Base-by-base conservation (phyloP, 78 protist species). In the Cyanophora paradoxa region DNA sequence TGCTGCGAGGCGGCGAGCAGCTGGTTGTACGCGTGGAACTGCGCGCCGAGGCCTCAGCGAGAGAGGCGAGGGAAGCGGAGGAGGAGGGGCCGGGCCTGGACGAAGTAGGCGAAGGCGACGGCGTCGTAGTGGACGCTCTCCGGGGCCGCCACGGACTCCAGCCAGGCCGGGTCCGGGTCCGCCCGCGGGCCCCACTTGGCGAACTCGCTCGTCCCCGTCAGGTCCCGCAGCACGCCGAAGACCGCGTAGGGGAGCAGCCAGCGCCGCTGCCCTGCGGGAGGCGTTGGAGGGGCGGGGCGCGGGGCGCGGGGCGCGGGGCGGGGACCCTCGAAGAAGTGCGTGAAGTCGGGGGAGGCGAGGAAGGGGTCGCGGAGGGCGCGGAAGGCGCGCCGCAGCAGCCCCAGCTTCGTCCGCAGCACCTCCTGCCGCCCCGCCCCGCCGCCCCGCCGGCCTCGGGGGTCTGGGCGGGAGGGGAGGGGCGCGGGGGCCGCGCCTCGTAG, bases 231-330 rank as follows among this genome's bases (percentile, higher is more conserved):
- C 28, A 36, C 74, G 33, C 50, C 54, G 78, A 72, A 90, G 30
- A 76, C 44, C 22, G 91, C 86, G 66, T 90, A 87, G 37, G 86
- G 75, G 34, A 37, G 77, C 26, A 90, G 76, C 94, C 94, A 90
- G 57, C n/a, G n/a, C n/a, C n/a, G n/a, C n/a, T n/a, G n/a, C n/a
- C n/a, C n/a, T n/a, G n/a, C n/a, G n/a, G n/a, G n/a, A n/a, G n/a
- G n/a, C n/a, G n/a, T n/a, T n/a, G n/a, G n/a, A n/a, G n/a, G n/a
- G n/a, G n/a, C n/a, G n/a, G n/a, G n/a, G n/a, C n/a, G n/a, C n/a
- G n/a, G n/a, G n/a, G n/a, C n/a, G n/a, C n/a, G n/a, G n/a, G n/a
- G n/a, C n/a, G n/a, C n/a, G n/a, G n/a, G n/a, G n/a, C n/a, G n/a
- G n/a, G n/a, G n/a, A n/a, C n/a, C n/a, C n/a, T n/a, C n/a, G n/a